A percentile compares a stretch with the other conserved stretches of the same genome.
Evolutionary conservation across 2,329 filamentous ascomycete genomes (phyloP).

Genomic region (Aspergillus ibericus): DNA sequence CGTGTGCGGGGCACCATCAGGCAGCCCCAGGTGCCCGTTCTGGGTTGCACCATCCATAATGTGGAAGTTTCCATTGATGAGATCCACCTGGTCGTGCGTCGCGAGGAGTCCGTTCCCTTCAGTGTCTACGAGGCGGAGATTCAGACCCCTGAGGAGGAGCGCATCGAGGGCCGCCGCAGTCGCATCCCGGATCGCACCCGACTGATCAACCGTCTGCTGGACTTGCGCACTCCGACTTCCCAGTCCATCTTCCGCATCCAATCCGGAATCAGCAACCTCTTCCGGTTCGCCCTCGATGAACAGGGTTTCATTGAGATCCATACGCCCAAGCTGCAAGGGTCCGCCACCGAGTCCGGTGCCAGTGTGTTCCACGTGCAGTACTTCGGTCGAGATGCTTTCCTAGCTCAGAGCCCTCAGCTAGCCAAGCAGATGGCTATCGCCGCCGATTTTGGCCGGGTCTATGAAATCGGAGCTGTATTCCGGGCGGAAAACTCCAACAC

Average conservation of each 20-base stretch:
- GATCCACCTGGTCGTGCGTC: slow-evolving; percentile 61
- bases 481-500: slow-evolving; percentile 95
- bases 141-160: slow-evolving; percentile 56
- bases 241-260: slow-evolving; percentile 88
- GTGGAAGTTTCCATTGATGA: slow-evolving; percentile 72
- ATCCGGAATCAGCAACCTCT: slow-evolving; percentile 74
- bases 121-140: slow-evolving; percentile 70
- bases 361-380: slow-evolving; percentile 92
- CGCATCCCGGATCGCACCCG: slow-evolving; percentile 72
- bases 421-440: slow-evolving; percentile 93
- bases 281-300: slow-evolving; percentile 72
- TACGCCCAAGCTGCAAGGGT: slow-evolving; percentile 86
- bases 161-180: slow-evolving; percentile 56
- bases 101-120: slow-evolving; percentile 65
- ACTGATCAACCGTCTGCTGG: slow-evolving; percentile 75
- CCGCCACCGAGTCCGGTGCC: slow-evolving; percentile 85
- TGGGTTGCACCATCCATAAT: slow-evolving; percentile 72
- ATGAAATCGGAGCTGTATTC: slow-evolving; percentile 88
- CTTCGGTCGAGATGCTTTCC: slow-evolving; percentile 81
- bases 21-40: slow-evolving; percentile 70
- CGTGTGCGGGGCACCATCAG: slow-evolving; percentile 73
- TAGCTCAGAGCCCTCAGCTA: slow-evolving; percentile 88
- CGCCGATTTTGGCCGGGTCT: slow-evolving; percentile 84
- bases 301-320: slow-evolving; percentile 89
- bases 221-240: slow-evolving; percentile 80